Conservation (phyloP, 495 filamentous ascomycete genomes). For the Penicillium cosmopolitanum region DNA sequence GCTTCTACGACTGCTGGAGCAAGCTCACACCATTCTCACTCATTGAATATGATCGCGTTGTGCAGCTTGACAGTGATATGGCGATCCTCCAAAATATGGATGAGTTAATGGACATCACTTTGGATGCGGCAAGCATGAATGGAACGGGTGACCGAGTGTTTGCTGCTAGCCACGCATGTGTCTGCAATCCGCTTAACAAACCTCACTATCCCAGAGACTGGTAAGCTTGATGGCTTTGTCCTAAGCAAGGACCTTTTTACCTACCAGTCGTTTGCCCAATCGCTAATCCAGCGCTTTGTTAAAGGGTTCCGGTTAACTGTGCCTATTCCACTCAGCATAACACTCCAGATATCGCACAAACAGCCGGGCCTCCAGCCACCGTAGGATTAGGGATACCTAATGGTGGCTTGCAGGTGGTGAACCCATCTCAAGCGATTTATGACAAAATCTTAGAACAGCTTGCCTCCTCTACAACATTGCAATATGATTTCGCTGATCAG, state of each 20-base stretch:
- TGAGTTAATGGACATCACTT: conserved; percentile 75
- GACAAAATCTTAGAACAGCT: conserved; percentile 50
- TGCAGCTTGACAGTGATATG: conserved; percentile 88
- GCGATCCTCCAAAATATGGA: conserved; percentile 79
- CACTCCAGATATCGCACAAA: conserved; percentile 60
- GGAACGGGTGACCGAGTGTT: conserved; percentile 65
- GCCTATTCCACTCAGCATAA: conserved; percentile 73
- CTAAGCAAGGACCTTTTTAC: neutral
- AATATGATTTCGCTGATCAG: conserved; percentile 79
- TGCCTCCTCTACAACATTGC: conserved; percentile 39
- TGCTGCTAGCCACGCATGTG: conserved; percentile 76
- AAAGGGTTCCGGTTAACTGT: conserved; percentile 69
- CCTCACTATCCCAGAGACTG: conserved; percentile 76
- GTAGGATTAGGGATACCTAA: conserved; percentile 70
- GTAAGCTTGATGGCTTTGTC: conserved; percentile 38
- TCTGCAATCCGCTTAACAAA: conserved; percentile 78
- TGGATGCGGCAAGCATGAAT: conserved; percentile 57
- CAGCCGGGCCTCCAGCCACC: conserved; percentile 49
- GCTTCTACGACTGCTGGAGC: conserved; percentile 84
- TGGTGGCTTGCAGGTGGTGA: conserved; percentile 73
- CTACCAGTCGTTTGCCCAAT: neutral
- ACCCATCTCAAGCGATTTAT: conserved; percentile 61
- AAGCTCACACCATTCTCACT: conserved; percentile 80
- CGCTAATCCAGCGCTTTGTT: conserved; percentile 22
- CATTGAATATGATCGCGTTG: conserved; percentile 69